Conservation (phyloP, 2,329 filamentous ascomycete species). For the Fusarium begoniae region DNA sequence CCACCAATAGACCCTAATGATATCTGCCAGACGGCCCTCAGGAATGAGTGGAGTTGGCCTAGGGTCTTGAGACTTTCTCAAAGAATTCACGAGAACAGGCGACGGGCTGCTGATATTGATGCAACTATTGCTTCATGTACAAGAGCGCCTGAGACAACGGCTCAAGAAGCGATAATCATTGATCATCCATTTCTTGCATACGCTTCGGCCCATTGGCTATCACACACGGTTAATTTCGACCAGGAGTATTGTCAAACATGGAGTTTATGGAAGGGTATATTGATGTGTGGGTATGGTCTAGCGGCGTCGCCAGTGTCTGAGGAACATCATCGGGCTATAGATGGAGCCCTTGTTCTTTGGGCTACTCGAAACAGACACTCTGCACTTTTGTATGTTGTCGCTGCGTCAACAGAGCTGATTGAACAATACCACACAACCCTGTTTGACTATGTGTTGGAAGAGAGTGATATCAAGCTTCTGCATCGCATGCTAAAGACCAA, state of each 20-base stretch:
- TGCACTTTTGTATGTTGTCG: not conserved
- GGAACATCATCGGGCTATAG: not conserved
- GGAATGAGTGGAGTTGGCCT: not conserved
- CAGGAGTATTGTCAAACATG: accelerated
- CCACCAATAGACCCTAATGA: not conserved
- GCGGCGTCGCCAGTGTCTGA: not conserved
- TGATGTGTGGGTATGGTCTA: not conserved
- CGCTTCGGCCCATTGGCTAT: not conserved
- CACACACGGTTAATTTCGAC: not conserved
- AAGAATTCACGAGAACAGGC: accelerated
- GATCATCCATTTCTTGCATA: not conserved
- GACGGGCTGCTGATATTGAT: not conserved
- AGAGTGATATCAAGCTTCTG: accelerated
- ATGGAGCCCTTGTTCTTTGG: not conserved
- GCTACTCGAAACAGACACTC: accelerated
- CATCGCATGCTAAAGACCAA: no score
- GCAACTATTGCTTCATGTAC: accelerated
- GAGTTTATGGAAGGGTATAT: accelerated
- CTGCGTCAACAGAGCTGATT: accelerated
- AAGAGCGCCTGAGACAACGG: accelerated
- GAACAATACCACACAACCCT: not conserved
- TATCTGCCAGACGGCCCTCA: not conserved
- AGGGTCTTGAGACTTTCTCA: not conserved
- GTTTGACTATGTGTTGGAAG: accelerated
- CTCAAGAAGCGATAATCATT: accelerated